These are phyloP conservation scores for Eucalyptus marginata DNA, from an alignment of 345 rosid species.

Conservation along the genomic window DNA sequence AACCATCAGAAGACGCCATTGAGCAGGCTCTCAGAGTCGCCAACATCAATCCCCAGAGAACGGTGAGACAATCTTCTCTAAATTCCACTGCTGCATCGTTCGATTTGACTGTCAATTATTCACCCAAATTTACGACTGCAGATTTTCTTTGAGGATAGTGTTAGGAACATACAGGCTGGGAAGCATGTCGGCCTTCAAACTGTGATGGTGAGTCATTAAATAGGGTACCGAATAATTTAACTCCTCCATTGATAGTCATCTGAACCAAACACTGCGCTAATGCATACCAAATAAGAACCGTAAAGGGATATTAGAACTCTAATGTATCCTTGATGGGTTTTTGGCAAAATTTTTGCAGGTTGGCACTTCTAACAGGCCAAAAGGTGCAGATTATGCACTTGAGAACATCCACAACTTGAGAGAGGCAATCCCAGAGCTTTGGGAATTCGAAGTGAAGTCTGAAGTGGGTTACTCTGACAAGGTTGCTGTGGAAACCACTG, in stretches of 20 bases:
- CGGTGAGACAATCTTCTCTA: constrained; percentile 26
- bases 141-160: constrained; percentile 84
- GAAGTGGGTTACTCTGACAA: constrained; percentile 15
- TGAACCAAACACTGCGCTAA: background rate
- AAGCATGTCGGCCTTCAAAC: constrained; percentile 63
- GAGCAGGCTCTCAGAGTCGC: constrained; percentile 52
- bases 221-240: background rate
- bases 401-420: constrained; percentile 67
- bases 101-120: background rate
- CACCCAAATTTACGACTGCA: constrained; percentile 4
- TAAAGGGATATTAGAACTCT: background rate
- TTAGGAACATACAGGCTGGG: constrained; percentile 71
- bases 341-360: constrained; percentile 18
- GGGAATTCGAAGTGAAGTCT: constrained; percentile 50
- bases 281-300: background rate
- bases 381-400: constrained; percentile 65
- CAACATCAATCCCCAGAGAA: constrained; percentile 51
- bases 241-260: background rate
- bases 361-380: constrained; percentile 51
- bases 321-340: background rate
- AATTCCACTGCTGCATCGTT: background rate
- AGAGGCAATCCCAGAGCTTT: constrained; percentile 57
- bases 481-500: no score
- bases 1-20: constrained; percentile 57
- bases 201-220: constrained; percentile 36